Evolutionary conservation across 1,284 basidiomycete species (phyloP), one percentile per base, ranked within the genome.

Genomic region (Austroboletus sp.): DNA sequence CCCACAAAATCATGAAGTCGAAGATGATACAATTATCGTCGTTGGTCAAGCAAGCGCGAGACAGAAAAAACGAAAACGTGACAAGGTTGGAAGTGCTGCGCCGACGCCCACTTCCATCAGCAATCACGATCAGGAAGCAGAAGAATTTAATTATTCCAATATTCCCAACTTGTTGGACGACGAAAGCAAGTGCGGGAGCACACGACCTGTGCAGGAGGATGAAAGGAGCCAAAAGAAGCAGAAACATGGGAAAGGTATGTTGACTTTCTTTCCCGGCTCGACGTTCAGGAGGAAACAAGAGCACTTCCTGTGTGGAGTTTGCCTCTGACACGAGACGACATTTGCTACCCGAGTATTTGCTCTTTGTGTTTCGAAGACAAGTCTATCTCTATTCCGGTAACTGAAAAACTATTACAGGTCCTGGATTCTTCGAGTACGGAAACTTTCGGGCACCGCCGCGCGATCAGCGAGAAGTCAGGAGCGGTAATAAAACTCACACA

Each of bases 111-210:
- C 40, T 46, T 48, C 43, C 26, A 40, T 48, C 27, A 53, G 32
- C 38, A 53, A 58, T 46, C 46, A 51, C 27, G 53, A 54, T 23
- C 56, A 54, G 26, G 55, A 54, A 34, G 66, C 70, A 35, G 75
- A 74, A 38, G 70, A 70, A 31, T 93, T 92, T 60, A 88, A 92
- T 67, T 94, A 92, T 62, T 67, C 75, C 3, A 66, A 72, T 4
- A 79, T 77, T 33, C 79, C 85, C 9, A 91, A 90, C 60, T 77
- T 93, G 45, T 68, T 95, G 51, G 92, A 95, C 57, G 29, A 42
- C 12, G 75, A 78, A 50, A 70, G 71, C 38, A 43, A 37, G 42
- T 45, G 13, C 44, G 52, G 52, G 54, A 25, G 67, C 71, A 47
- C 69, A 70, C 44, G 60, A 57, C 49, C 55, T 66, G 35, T 62